Percentiles rank a stretch among this genome's conserved stretches.
phyloP scores from a whole-genome alignment of 2,329 filamentous ascomycete species.

The Xylariaceae sp. region DNA sequence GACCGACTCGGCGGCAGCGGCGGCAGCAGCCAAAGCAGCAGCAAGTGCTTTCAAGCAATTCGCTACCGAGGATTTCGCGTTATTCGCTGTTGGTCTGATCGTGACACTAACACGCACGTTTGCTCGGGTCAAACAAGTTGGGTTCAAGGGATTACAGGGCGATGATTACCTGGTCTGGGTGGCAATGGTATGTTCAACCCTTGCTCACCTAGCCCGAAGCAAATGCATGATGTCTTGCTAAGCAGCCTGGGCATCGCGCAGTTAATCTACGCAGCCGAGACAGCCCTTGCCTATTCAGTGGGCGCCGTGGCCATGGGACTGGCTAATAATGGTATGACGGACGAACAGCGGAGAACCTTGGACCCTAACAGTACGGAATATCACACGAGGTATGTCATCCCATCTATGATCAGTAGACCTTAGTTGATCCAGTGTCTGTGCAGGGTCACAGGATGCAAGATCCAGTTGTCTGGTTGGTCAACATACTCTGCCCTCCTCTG shows the following conservation, averaged over 20 bases:
- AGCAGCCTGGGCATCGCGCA: constrained; percentile 22
- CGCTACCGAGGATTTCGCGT: constrained; percentile 17
- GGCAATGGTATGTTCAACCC: constrained; percentile 30
- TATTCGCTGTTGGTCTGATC: constrained; percentile 17
- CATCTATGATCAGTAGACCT: neutral
- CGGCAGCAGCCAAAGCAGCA: constrained; percentile 6
- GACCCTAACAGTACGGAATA: constrained; percentile 42
- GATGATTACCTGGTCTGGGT: constrained; percentile 38
- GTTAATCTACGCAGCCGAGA: constrained; percentile 48
- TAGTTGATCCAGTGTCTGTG: neutral
- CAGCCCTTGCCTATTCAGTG: constrained; percentile 44
- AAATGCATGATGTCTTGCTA: neutral
- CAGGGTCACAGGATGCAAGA: constrained; percentile 48
- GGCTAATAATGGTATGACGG: constrained; percentile 52
- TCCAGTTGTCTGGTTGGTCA: constrained; percentile 51
- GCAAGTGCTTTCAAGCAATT: constrained; percentile 12
- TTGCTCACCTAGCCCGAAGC: neutral
- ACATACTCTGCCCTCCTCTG: constrained; percentile 49
- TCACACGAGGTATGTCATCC: constrained; percentile 24
- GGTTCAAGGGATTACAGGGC: constrained; percentile 17
- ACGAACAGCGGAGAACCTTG: constrained; percentile 41
- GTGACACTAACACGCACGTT: constrained; percentile 18
- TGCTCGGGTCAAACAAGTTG: constrained; percentile 20
- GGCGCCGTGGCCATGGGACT: constrained; percentile 45
- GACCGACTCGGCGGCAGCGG: constrained; percentile 2